Evolutionary conservation across 2,329 filamentous ascomycete genomes (phyloP), one percentile per base, ranked within the genome.

Genomic region (Elsinoe perseae): DNA sequence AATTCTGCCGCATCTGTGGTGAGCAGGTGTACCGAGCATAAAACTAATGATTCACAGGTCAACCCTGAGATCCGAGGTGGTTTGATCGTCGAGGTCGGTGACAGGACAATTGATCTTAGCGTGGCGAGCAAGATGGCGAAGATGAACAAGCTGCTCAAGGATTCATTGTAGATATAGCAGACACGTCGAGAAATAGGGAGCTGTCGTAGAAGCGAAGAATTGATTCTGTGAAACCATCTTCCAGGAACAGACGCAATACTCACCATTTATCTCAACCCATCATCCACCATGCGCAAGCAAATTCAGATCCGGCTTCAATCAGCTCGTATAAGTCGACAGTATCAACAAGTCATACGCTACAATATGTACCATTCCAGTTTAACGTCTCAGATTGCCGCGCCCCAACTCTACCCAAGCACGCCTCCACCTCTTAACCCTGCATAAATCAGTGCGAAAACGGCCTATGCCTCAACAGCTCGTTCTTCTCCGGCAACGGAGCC

Each of bases 111-210:
- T 71, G 93, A 98, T 77, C 86, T 96, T 66, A 93, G 87, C 76
- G 91, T 98, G 69, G 92, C 92, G 50, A 80, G 87, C 73, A 95
- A 92, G 82, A 86, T 98, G 75, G 82, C 88, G 73, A 95, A 90
- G 84, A 89, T 98, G 83, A 98, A 98, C 89, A 98, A 97, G 86
- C 85, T 95, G 73, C 87, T 98, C 72, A 91, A 82, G 66, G 93
- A 98, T 77, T 82, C 86, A 75, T 80, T 98, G 87, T 98, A 95
- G 88, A 90, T 75, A 72, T 69, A 52, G 28, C 27, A 23, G 14
- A 38, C 16, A 28, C 14, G n/a, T 25, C 4, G 28, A 16, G 30
- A 36, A 4, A n/a, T 10, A 20, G 16, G 28, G 23, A 38, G 21
- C 16, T 48, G 43, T 32, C 28, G 25, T 52, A 52, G 48, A 52